These are phyloP conservation scores for Trebouxia sp. DNA, from an alignment of 139 green algal genomes.

Conservation along the genomic window DNA sequence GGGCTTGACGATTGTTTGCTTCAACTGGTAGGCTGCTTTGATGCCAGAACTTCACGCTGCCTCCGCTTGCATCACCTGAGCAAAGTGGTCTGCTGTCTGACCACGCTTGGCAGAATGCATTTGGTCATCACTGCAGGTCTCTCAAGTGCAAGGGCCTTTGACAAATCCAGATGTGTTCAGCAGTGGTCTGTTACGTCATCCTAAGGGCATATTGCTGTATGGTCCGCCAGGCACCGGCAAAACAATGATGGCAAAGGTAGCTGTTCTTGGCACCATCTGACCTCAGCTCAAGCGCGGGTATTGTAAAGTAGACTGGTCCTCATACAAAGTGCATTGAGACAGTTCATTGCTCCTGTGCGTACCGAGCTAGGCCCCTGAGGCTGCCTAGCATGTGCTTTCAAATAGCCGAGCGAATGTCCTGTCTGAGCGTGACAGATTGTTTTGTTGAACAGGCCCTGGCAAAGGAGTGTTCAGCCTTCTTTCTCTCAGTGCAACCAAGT, in stretches of 20 bases:
- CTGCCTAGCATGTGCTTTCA: too few relatives aligned
- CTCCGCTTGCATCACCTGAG: not conserved
- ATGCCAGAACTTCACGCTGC: too few relatives aligned
- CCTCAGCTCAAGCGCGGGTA: not conserved
- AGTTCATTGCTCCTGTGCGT: too few relatives aligned
- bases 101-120: not conserved
- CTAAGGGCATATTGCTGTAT: conserved; percentile 90
- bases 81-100: not conserved
- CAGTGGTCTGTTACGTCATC: conserved; percentile 77
- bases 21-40: conserved; percentile 44
- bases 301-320: too few relatives aligned
- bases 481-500: conserved; percentile 89
- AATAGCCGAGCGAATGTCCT: too few relatives aligned
- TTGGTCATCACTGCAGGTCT: conserved; percentile 43
- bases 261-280: not conserved
- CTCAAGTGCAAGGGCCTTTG: conserved; percentile 87
- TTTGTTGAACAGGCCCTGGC: conserved; percentile 73
- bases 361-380: not conserved
- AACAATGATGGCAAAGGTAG: conserved; percentile 88
- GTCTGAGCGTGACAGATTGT: not conserved
- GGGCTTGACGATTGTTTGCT: conserved; percentile 76
- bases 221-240: conserved; percentile 93
- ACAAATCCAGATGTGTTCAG: conserved; percentile 74
- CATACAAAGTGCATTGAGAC: too few relatives aligned
- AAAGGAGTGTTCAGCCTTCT: conserved; percentile 85